These are phyloP conservation scores for Ustanciosporium gigantosporum DNA, from an alignment of 1,284 basidiomycete species.

Conservation along the genomic window DNA sequence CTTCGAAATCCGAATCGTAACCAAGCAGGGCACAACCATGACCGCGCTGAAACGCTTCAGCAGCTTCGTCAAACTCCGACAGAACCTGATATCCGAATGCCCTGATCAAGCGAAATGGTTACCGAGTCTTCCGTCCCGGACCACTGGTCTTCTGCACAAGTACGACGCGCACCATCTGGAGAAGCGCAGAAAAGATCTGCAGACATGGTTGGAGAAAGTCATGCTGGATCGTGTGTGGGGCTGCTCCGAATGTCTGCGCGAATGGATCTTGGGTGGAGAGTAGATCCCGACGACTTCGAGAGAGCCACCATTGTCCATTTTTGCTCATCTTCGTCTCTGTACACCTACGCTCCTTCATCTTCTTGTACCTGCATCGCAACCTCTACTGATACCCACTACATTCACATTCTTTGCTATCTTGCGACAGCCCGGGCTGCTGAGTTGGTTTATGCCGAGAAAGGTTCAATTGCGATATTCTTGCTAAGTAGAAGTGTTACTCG, in stretches of 20 bases:
- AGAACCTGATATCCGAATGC: slow-evolving; percentile 13
- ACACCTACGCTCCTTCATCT: no score
- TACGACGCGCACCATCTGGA: slow-evolving; percentile 51
- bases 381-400: no score
- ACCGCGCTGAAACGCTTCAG: slow-evolving; percentile 35
- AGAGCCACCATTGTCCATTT: no score
- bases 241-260: slow-evolving; percentile 14
- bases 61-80: slow-evolving; percentile 34
- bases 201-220: slow-evolving; percentile 47
- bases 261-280: slow-evolving; percentile 47
- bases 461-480: background rate
- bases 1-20: slow-evolving; percentile 44
- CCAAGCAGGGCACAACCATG: slow-evolving; percentile 39
- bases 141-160: slow-evolving; percentile 45
- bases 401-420: no score
- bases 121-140: slow-evolving; percentile 40
- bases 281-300: no score
- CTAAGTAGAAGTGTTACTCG: slow-evolving; percentile 7
- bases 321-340: no score
- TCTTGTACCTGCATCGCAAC: no score
- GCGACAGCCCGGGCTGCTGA: no score
- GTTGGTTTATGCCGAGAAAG: background rate
- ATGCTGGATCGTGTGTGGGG: slow-evolving; percentile 49
- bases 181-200: slow-evolving; percentile 43
- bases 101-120: slow-evolving; percentile 27